phyloP scores from a whole-genome alignment of 2,329 filamentous ascomycete genomes.

The Alternaria metachromatica region DNA sequence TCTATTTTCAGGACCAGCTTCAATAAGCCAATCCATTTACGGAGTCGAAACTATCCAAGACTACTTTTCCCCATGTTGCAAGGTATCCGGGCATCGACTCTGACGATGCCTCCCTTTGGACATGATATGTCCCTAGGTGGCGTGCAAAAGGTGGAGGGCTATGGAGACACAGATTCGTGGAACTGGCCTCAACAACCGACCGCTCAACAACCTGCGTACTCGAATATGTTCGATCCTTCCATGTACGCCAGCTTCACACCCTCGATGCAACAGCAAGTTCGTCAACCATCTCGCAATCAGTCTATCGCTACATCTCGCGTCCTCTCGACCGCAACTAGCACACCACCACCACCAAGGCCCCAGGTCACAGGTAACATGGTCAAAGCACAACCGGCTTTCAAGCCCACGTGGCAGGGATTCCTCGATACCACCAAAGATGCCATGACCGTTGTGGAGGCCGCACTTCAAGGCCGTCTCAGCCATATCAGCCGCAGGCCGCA shows the following conservation, averaged over 20 bases:
- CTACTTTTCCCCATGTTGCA: slow-evolving; percentile 44
- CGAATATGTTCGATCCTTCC: slow-evolving; percentile 40
- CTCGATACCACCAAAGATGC: slow-evolving; percentile 76
- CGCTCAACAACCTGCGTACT: slow-evolving; percentile 30
- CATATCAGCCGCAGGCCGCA: slow-evolving; percentile 86
- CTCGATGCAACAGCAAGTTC: slow-evolving; percentile 28
- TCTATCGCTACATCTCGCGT: slow-evolving; percentile 41
- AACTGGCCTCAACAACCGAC: slow-evolving; percentile 39
- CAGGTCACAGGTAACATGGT: slow-evolving; percentile 39
- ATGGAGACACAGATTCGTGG: slow-evolving; percentile 41
- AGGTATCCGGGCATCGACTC: slow-evolving; percentile 41
- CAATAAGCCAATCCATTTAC: slow-evolving; percentile 3
- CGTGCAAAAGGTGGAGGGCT: slow-evolving; percentile 44
- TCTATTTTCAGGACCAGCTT: neutral
- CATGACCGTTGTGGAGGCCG: slow-evolving; percentile 80
- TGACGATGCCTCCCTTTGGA: slow-evolving; percentile 47
- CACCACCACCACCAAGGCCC: slow-evolving; percentile 38
- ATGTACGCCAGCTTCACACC: slow-evolving; percentile 35
- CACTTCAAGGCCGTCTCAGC: slow-evolving; percentile 70
- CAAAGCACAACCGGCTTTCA: slow-evolving; percentile 54
- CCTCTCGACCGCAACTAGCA: slow-evolving; percentile 29
- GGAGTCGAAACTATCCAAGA: slow-evolving; percentile 1
- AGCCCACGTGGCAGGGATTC: slow-evolving; percentile 72
- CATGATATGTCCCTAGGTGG: slow-evolving; percentile 41
- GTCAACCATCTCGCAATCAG: slow-evolving; percentile 36